Evolutionary conservation across 176 grass and related monocot species (phyloP).

Genomic region (Aechmea fasciata): DNA sequence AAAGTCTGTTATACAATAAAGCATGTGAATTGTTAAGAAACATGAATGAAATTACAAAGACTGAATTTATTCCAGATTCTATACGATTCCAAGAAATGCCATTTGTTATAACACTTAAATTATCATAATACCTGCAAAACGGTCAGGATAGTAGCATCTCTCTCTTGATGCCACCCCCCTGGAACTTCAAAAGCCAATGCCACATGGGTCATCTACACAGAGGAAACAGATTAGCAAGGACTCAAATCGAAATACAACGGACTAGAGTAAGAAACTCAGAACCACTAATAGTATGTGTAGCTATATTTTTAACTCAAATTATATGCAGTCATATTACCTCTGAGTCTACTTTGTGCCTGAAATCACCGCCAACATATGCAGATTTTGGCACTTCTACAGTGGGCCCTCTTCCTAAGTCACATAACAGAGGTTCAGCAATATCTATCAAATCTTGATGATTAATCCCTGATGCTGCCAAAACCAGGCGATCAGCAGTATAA

Average conservation of each 20-base stretch:
- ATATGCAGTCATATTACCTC: constrained; percentile 36
- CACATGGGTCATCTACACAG: constrained; percentile 60
- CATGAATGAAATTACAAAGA: constrained; percentile 2
- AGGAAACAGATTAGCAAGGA: constrained; percentile 13
- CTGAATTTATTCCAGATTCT: not conserved
- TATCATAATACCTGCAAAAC: constrained; percentile 53
- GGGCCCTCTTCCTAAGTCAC: constrained; percentile 50
- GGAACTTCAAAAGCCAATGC: constrained; percentile 87
- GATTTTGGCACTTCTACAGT: constrained; percentile 48
- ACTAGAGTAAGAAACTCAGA: constrained; percentile 15
- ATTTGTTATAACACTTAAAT: not conserved
- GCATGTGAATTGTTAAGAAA: not conserved
- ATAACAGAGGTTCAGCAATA: constrained; percentile 54
- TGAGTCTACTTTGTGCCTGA: constrained; percentile 45
- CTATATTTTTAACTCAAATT: no score
- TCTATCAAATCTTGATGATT: constrained; percentile 70
- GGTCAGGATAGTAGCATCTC: constrained; percentile 61
- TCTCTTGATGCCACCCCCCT: constrained; percentile 73
- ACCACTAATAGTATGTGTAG: constrained; percentile 1
- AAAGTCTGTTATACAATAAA: constrained; percentile 47
- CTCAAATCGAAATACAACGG: not conserved
- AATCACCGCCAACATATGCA: constrained; percentile 73
- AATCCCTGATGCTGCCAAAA: constrained; percentile 73
- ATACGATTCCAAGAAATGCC: not conserved
- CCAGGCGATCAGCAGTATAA: constrained; percentile 70